phyloP scores from a whole-genome alignment of 257 asterid species.

The Rehmannia glutinosa region DNA sequence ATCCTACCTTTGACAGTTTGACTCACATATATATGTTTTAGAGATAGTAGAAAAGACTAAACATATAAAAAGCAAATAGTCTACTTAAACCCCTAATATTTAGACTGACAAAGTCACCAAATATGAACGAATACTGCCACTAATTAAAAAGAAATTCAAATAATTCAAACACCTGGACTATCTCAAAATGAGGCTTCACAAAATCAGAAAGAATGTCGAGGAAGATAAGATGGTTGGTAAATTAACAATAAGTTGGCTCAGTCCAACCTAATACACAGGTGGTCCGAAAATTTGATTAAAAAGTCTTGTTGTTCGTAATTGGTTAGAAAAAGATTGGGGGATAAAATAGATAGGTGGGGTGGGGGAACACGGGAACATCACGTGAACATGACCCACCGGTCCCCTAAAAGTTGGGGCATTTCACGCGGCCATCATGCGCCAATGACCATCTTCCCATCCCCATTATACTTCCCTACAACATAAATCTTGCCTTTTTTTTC shows the following conservation, averaged over 20 bases:
- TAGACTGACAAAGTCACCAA: neutral
- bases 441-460: neutral
- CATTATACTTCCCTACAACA: too few species aligned
- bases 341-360: conserved; percentile 2
- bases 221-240: conserved; percentile 21
- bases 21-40: neutral
- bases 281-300: conserved; percentile 1
- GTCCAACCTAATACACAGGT: conserved; percentile 10
- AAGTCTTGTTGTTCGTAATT: conserved; percentile 14
- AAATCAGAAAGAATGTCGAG: neutral
- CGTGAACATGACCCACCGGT: conserved; percentile 35
- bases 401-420: conserved; percentile 19
- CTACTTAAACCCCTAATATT: neutral
- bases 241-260: conserved; percentile 16
- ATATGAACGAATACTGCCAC: neutral
- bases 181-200: neutral
- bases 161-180: neutral
- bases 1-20: neutral
- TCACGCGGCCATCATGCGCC: conserved; percentile 21
- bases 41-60: neutral
- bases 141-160: neutral
- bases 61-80: neutral
- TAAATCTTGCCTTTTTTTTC: too few species aligned
- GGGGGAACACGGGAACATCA: conserved; percentile 31
- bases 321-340: neutral